Percentiles rank a stretch among this genome's conserved stretches.
Conservation (phyloP, 805 yeast species). For the Hanseniaspora taiwanica region DNA sequence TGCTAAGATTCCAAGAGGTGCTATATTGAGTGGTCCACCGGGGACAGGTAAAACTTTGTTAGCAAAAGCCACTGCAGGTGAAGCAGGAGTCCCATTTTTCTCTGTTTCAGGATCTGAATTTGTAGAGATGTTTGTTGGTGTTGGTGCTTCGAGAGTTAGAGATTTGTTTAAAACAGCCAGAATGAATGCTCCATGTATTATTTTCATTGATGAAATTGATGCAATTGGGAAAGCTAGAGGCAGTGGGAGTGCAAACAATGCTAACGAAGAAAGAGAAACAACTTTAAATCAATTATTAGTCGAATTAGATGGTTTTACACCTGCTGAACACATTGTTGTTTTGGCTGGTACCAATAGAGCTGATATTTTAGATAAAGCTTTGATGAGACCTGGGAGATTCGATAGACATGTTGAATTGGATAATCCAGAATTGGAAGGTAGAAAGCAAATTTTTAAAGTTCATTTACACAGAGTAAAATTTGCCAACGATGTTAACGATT, state of each 20-base stretch:
- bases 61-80: slow-evolving; percentile 95
- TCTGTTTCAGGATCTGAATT: slow-evolving; percentile 90
- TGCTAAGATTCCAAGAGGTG: slow-evolving; percentile 93
- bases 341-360: slow-evolving; percentile 92
- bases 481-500: slow-evolving; percentile 35
- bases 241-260: slow-evolving; percentile 62
- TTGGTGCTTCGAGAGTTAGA: slow-evolving; percentile 90
- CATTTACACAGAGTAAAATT: slow-evolving; percentile 53
- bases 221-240: slow-evolving; percentile 84
- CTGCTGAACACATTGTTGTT: slow-evolving; percentile 84
- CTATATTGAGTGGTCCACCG: slow-evolving; percentile 87
- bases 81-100: slow-evolving; percentile 86
- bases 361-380: slow-evolving; percentile 79
- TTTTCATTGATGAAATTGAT: slow-evolving; percentile 89
- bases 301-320: slow-evolving; percentile 89
- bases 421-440: slow-evolving; percentile 78
- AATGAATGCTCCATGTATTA: slow-evolving; percentile 79
- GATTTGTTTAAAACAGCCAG: slow-evolving; percentile 84
- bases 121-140: slow-evolving; percentile 96
- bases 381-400: slow-evolving; percentile 89
- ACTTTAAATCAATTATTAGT: slow-evolving; percentile 85
- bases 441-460: slow-evolving; percentile 74
- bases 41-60: slow-evolving; percentile 92
- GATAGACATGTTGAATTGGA: slow-evolving; percentile 83
- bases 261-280: slow-evolving; percentile 86